These are phyloP conservation scores for Fusarium sp. DNA, from an alignment of 2,329 filamentous ascomycete genomes.

Conservation along the genomic window DNA sequence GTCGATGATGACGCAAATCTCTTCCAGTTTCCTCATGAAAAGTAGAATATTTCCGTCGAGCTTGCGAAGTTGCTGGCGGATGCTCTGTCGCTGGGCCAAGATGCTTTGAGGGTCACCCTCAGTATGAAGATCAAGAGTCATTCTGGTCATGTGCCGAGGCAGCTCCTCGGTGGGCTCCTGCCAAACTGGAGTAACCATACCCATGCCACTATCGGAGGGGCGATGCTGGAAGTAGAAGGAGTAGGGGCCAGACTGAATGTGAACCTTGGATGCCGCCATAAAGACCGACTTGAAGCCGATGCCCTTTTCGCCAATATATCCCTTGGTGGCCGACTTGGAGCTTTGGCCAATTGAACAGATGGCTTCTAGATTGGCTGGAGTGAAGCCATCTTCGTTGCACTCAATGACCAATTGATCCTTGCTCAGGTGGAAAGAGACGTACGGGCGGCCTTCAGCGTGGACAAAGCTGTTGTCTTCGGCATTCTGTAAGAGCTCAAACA, in stretches of 20 bases:
- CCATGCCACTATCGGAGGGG: constrained; percentile 12
- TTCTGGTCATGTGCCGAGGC: constrained; percentile 17
- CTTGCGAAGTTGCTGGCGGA: constrained; percentile 13
- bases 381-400: constrained; percentile 23
- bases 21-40: constrained; percentile 21
- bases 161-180: background rate
- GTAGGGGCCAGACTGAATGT: constrained; percentile 31
- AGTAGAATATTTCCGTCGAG: constrained; percentile 17
- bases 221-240: constrained; percentile 30
- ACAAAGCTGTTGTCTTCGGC: constrained; percentile 11
- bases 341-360: constrained; percentile 1
- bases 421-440: constrained; percentile 3
- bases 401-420: constrained; percentile 6
- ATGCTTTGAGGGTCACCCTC: constrained; percentile 15
- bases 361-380: background rate
- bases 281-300: constrained; percentile 35
- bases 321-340: constrained; percentile 14
- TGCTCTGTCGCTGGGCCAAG: background rate
- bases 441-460: background rate
- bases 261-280: constrained; percentile 20
- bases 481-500: constrained; percentile 21
- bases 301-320: constrained; percentile 30
- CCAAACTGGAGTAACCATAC: constrained; percentile 31
- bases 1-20: constrained; percentile 11
- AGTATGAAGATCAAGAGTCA: constrained; percentile 22